phyloP scores from a whole-genome alignment of 805 yeast genomes.

The Brettanomyces sp. region DNA sequence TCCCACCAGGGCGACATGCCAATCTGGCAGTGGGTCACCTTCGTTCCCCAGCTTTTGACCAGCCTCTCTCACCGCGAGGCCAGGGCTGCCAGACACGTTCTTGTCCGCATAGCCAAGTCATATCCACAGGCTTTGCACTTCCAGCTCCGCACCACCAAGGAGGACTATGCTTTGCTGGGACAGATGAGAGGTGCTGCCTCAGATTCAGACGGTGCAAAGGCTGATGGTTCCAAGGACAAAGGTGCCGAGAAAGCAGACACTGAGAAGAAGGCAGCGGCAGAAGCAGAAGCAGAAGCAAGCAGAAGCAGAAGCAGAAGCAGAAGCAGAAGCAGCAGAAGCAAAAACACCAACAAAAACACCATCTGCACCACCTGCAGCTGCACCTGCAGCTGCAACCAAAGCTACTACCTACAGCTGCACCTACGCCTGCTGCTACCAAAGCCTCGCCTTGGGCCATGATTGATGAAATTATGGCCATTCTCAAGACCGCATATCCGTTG shows the following conservation, averaged over 20 bases:
- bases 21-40: constrained; percentile 98
- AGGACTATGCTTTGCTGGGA: constrained; percentile 78
- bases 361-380: constrained; percentile 2
- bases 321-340: too few relatives aligned
- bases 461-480: constrained; percentile 83
- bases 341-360: too few relatives aligned
- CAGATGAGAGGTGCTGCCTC: constrained; percentile 28
- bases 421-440: background rate
- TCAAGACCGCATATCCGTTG: constrained; percentile 94
- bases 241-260: background rate
- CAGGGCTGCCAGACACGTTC: constrained; percentile 72
- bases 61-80: constrained; percentile 90
- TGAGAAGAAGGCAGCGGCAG: too few relatives aligned
- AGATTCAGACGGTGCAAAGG: too few relatives aligned
- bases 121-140: constrained; percentile 97
- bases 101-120: constrained; percentile 87
- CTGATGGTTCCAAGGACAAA: background rate
- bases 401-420: constrained; percentile 1
- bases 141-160: constrained; percentile 90
- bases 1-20: constrained; percentile 93
- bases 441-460: constrained; percentile 65
- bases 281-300: too few relatives aligned
- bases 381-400: constrained; percentile 4
- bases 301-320: too few relatives aligned
- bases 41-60: constrained; percentile 86